Evolutionary conservation across 1,284 basidiomycete species (phyloP), one percentile per base, ranked within the genome.

Genomic region (Coniferiporia weirii): DNA sequence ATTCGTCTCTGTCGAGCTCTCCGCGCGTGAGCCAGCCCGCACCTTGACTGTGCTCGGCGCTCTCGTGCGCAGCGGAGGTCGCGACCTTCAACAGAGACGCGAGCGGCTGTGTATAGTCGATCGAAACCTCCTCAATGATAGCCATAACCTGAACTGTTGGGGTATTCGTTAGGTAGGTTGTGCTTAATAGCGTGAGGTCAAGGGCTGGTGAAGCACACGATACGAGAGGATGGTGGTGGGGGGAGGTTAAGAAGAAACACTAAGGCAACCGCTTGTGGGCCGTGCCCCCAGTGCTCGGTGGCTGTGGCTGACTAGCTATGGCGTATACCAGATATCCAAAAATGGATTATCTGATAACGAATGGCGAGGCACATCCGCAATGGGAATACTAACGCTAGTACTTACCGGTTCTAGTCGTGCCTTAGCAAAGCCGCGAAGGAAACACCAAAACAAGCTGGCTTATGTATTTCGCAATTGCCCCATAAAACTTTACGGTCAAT

Each of bases 11-110:
- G 59, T 76, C 75, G 44, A 91, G 76, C 65, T 80, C 75, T 13
- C 88, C 88, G 52, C 77, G 78, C 19, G 83, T 75, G 49, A 91
- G 75, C 55, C 80, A 80, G 36, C 74, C 75, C 1, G 87, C 88
- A 32, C 82, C 85, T 27, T 75, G 70, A 65, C 81, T 85, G 63
- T 79, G 77, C 68, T 83, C 82, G 17, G 83, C 82, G n/a, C 74
- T 70, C 56, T 83, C 79, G 69, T 91, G 89, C 0, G 82, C 82
- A 54, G 77, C 70, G 62, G 76, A 75, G 20, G 87, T 90, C 56
- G 80, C 79, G 58, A 80, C 74, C 49, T 78, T 77, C 10, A 91
- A 73, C 52, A 77, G 66, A 20, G 67, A 64, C 13, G 76, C 73
- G 50, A 75, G 67, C 10, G 75, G 72, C 32, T 67, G 63, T 1